These are phyloP conservation scores for Stachybotrys chartarum DNA, from an alignment of 2,329 filamentous ascomycete genomes.

Conservation along the genomic window DNA sequence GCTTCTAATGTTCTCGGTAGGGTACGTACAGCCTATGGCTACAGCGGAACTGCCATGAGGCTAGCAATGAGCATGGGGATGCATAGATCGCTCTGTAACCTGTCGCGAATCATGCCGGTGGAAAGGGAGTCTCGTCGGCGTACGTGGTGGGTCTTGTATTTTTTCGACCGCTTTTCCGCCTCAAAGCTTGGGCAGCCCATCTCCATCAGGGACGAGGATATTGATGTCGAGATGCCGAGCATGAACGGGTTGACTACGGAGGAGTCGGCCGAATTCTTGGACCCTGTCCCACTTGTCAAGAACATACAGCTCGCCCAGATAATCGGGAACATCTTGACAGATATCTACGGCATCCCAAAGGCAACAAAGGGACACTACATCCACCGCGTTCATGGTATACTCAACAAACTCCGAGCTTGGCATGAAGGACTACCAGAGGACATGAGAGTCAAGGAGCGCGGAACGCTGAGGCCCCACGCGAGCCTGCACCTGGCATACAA, in stretches of 20 bases:
- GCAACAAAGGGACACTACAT: slow-evolving; percentile 18
- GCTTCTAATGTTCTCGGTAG: slow-evolving; percentile 26
- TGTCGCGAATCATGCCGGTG: slow-evolving; percentile 10
- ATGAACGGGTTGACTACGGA: slow-evolving; percentile 18
- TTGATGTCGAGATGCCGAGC: slow-evolving; percentile 23
- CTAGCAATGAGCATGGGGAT: slow-evolving; percentile 33
- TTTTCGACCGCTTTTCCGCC: slow-evolving; percentile 23
- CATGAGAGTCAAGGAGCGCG: slow-evolving; percentile 16
- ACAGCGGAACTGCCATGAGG: slow-evolving; percentile 27
- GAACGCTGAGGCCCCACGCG: slow-evolving; percentile 14
- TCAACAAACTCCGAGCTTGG: slow-evolving; percentile 20
- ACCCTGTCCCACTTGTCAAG: slow-evolving; percentile 16
- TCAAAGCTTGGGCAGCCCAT: slow-evolving; percentile 24
- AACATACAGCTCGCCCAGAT: slow-evolving; percentile 21
- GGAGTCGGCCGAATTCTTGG: slow-evolving; percentile 19
- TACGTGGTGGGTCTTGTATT: slow-evolving; percentile 26
- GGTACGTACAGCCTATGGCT: slow-evolving; percentile 21
- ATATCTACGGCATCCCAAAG: slow-evolving; percentile 20
- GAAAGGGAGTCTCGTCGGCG: slow-evolving; percentile 17
- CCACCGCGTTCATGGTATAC: slow-evolving; percentile 17
- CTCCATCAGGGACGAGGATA: slow-evolving; percentile 21
- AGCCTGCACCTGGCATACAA: slow-evolving; percentile 23
- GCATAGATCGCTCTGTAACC: slow-evolving; percentile 23
- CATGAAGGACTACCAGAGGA: slow-evolving; percentile 14
- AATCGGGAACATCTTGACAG: slow-evolving; percentile 20